A percentile compares a stretch with the other conserved stretches of the same genome.
Evolutionary conservation across 148 eudicot genomes (phyloP).

Genomic region (Silene conica): DNA sequence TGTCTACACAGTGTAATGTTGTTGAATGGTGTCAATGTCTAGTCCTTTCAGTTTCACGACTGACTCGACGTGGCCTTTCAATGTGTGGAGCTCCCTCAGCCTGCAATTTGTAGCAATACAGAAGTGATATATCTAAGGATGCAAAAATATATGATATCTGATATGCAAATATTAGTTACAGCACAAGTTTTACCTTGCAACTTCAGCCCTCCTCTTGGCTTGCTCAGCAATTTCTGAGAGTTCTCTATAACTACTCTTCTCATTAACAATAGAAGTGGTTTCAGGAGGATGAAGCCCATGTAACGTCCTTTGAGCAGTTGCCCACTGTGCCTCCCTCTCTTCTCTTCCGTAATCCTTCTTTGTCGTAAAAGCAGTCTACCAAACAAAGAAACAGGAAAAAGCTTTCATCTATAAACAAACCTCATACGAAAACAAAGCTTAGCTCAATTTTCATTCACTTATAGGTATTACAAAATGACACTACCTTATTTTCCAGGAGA

Average conservation of each 20-base stretch:
- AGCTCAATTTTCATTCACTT: background rate
- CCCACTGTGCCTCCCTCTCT: slow-evolving; percentile 76
- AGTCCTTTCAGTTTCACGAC: slow-evolving; percentile 42
- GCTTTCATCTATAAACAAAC: background rate
- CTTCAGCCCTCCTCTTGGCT: slow-evolving; percentile 53
- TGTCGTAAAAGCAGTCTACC: slow-evolving; percentile 63
- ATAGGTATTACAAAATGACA: background rate
- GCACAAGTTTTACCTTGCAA: slow-evolving; percentile 35
- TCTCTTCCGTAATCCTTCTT: slow-evolving; percentile 66
- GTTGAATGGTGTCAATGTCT: slow-evolving; percentile 36
- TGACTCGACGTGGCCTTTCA: slow-evolving; percentile 42
- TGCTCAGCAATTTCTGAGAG: slow-evolving; percentile 59
- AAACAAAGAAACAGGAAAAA: background rate
- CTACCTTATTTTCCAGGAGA: slow-evolving; percentile 51
- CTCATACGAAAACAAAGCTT: background rate
- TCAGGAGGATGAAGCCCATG: slow-evolving; percentile 67
- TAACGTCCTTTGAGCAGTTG: slow-evolving; percentile 55
- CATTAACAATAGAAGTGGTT: slow-evolving; percentile 26
- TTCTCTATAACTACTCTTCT: slow-evolving; percentile 43
- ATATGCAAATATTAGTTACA: background rate
- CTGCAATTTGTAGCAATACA: slow-evolving; percentile 21
- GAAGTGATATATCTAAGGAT: background rate
- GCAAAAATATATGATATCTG: background rate
- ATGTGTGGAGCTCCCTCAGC: slow-evolving; percentile 41
- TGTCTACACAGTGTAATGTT: slow-evolving; percentile 36